These are phyloP conservation scores for Nitzschia palea DNA, from an alignment of 108 stramenopile species.

Conservation along the genomic window DNA sequence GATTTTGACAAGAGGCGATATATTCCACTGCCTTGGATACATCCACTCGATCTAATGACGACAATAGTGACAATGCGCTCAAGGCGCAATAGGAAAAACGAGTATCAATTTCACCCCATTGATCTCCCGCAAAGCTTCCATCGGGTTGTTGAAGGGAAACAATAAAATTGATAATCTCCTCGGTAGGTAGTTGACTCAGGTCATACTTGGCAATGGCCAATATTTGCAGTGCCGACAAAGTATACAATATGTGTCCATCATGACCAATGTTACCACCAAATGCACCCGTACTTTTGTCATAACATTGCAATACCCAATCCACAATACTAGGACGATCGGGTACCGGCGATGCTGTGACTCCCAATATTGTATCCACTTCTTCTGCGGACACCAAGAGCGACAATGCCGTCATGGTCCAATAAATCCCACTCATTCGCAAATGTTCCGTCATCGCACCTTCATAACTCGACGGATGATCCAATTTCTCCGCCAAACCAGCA, in stretches of 20 bases:
- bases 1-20: slow-evolving; percentile 86
- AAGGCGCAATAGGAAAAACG: slow-evolving; percentile 98
- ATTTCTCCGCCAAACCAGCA: slow-evolving; percentile 60
- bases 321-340: slow-evolving; percentile 60
- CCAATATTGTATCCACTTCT: slow-evolving; percentile 63
- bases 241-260: slow-evolving; percentile 97
- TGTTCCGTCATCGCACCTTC: slow-evolving; percentile 94
- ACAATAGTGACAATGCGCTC: slow-evolving; percentile 78
- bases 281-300: slow-evolving; percentile 73
- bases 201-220: slow-evolving; percentile 83
- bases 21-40: slow-evolving; percentile 71
- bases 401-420: slow-evolving; percentile 94
- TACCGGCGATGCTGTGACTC: slow-evolving; percentile 20
- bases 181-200: slow-evolving; percentile 22
- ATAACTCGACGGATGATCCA: slow-evolving; percentile 78
- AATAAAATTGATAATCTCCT: slow-evolving; percentile 74
- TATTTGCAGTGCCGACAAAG: slow-evolving; percentile 96
- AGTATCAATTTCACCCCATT: slow-evolving; percentile 98
- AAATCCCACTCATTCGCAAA: slow-evolving; percentile 94
- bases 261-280: slow-evolving; percentile 96
- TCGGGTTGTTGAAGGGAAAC: slow-evolving; percentile 88
- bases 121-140: slow-evolving; percentile 96
- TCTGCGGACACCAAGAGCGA: slow-evolving; percentile 71
- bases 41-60: slow-evolving; percentile 60
- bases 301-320: slow-evolving; percentile 93